These are phyloP conservation scores for Ogataea paradorogensis DNA, from an alignment of 805 yeast species.

Conservation along the genomic window DNA sequence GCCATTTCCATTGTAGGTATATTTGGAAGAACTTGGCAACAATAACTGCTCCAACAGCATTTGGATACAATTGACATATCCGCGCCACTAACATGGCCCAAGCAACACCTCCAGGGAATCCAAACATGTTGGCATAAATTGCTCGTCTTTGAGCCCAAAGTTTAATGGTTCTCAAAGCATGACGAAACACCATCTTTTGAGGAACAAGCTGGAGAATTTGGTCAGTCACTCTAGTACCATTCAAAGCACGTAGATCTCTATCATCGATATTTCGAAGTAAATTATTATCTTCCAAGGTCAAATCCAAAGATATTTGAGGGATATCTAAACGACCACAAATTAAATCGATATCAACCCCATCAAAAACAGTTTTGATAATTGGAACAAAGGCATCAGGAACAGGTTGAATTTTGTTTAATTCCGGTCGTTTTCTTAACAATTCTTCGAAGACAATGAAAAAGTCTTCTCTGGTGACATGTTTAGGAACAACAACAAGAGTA, in stretches of 20 bases:
- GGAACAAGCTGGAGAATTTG: constrained; percentile 89
- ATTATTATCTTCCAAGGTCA: constrained; percentile 82
- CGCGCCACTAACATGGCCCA: constrained; percentile 99
- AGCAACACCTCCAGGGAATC: constrained; percentile 99
- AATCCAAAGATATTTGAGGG: constrained; percentile 73
- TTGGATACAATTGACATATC: constrained; percentile 94
- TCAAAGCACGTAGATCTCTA: constrained; percentile 81
- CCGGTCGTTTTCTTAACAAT: constrained; percentile 68
- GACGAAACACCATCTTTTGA: constrained; percentile 86
- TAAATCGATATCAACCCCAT: constrained; percentile 91
- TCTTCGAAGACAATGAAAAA: constrained; percentile 80
- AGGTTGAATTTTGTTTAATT: constrained; percentile 84
- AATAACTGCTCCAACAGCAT: constrained; percentile 89
- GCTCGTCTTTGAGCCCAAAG: constrained; percentile 97
- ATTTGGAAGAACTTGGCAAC: constrained; percentile 88
- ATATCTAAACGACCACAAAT: constrained; percentile 80
- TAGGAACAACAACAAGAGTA: constrained; percentile 94
- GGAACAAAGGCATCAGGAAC: constrained; percentile 99
- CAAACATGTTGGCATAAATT: constrained; percentile 89
- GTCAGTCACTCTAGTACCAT: constrained; percentile 97
- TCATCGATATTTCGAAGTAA: constrained; percentile 86
- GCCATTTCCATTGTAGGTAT: constrained; percentile 93
- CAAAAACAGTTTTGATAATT: constrained; percentile 82
- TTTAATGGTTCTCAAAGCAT: constrained; percentile 88
- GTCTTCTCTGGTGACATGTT: constrained; percentile 87